Evolutionary conservation across 352 stramenopile genomes (phyloP), one percentile per base, ranked within the genome.

Genomic region (Pythium apleroticum): DNA sequence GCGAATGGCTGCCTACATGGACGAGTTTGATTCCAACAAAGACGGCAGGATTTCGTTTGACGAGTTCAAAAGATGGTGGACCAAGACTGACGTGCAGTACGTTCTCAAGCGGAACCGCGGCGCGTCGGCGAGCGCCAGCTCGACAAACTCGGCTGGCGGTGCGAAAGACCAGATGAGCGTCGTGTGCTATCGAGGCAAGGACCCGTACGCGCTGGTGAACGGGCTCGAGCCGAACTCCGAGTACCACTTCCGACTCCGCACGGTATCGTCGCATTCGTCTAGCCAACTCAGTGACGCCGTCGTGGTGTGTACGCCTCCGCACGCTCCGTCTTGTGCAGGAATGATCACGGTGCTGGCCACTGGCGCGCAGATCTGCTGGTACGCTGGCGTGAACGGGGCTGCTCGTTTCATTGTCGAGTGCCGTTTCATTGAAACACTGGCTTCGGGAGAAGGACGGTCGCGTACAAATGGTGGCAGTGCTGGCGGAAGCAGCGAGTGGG

Each of bases 41-140:
- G 86, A 97, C 64, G 91, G 88, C 54, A 86, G 81, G 52, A 86
- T 98, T 35, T 94, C 84, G 31, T 96, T 93, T 50, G 45, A 79
- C 2, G 86, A 98, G 66, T 97, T 98, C 54, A 84, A 81, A 37
- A 65, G 70, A 19, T 98, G 93, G 91, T 98, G 93, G 93, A 90
- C 71, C 52, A 75, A 80, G 7, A 65, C 80, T 0, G 81, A 93
- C 48, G 84, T 95, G 2, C 81, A 89, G 41, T 97, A 91, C 63
- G 84, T 96, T 14, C 60, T 97, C 59, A 96, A 95, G 76, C 81
- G 86, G 12, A 79, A 85, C 46, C 48, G 60, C 7, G 76, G 77
- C 11, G 65, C 22, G 24, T n/a, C 49, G 28, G 68, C 57, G 14
- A 57, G 35, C 4, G 14, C 63, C 20, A 22, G 43, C 5, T 50